Percentiles rank a stretch among this genome's conserved stretches.
Evolutionary conservation across 2,329 filamentous ascomycete species (phyloP).

Genomic region (Coniella vitis): DNA sequence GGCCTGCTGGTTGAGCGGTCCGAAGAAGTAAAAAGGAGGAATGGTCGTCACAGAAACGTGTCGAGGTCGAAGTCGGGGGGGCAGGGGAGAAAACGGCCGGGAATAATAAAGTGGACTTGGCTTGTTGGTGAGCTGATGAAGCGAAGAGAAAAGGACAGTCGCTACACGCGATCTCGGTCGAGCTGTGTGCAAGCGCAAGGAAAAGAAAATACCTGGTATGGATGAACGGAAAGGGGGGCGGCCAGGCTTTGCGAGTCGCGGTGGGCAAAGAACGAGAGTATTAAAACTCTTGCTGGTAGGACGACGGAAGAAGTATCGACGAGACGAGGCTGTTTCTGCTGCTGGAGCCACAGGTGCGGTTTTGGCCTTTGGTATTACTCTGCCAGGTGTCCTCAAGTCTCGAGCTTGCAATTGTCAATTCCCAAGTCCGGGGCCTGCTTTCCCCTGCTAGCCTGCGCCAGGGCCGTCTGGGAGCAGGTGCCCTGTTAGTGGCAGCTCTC

Average conservation of each 20-base stretch:
- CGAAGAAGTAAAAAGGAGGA: background rate
- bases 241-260: background rate
- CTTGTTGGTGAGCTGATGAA: background rate
- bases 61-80: slow-evolving; percentile 2
- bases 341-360: background rate
- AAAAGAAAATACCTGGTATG: slow-evolving; percentile 1
- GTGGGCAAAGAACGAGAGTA: background rate
- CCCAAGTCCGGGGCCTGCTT: background rate
- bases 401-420: background rate
- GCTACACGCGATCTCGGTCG: background rate
- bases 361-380: background rate
- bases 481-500: slow-evolving; percentile 1
- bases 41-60: slow-evolving; percentile 1
- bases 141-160: background rate
- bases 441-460: background rate
- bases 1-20: slow-evolving; percentile 9
- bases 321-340: slow-evolving; percentile 1
- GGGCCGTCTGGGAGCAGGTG: slow-evolving; percentile 1
- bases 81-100: background rate
- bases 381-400: slow-evolving; percentile 7
- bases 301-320: background rate
- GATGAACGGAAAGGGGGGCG: background rate
- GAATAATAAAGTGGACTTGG: background rate
- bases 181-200: background rate
- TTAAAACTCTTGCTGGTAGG: slow-evolving; percentile 2